Evolutionary conservation across 177 flowering plant genomes (phyloP).

Genomic region (Telopea speciosissima): DNA sequence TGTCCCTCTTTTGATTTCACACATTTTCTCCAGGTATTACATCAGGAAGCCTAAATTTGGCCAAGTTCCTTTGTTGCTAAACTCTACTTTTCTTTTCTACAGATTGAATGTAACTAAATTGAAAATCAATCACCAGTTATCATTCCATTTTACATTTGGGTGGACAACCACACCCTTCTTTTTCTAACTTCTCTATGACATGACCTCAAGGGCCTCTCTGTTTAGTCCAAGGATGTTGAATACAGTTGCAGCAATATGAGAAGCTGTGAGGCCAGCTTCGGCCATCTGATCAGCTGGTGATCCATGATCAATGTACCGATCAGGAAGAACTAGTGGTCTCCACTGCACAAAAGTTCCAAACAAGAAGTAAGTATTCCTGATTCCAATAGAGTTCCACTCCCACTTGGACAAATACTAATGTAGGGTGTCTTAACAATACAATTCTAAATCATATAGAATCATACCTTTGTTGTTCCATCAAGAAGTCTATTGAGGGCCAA

Average conservation of each 20-base stretch:
- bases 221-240: slow-evolving; percentile 68
- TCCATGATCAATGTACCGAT: slow-evolving; percentile 85
- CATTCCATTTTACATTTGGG: slow-evolving; percentile 5
- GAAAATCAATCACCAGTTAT: no score
- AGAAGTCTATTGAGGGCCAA: slow-evolving; percentile 85
- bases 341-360: slow-evolving; percentile 43
- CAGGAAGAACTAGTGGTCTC: slow-evolving; percentile 84
- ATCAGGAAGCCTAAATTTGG: neutral
- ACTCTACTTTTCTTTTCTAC: no score
- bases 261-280: slow-evolving; percentile 72
- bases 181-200: slow-evolving; percentile 19
- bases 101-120: no score
- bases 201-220: slow-evolving; percentile 73
- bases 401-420: no score
- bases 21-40: neutral
- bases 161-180: neutral
- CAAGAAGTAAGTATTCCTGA: slow-evolving; percentile 3
- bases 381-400: no score
- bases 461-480: slow-evolving; percentile 81
- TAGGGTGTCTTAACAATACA: neutral
- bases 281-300: slow-evolving; percentile 64
- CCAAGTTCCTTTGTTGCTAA: neutral
- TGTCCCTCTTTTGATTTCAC: no score
- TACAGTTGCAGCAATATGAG: slow-evolving; percentile 81
- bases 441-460: neutral